Percentiles rank a stretch among this genome's conserved stretches.
Conservation (phyloP, 345 rosid genomes). For the Melaleuca quinquenervia region DNA sequence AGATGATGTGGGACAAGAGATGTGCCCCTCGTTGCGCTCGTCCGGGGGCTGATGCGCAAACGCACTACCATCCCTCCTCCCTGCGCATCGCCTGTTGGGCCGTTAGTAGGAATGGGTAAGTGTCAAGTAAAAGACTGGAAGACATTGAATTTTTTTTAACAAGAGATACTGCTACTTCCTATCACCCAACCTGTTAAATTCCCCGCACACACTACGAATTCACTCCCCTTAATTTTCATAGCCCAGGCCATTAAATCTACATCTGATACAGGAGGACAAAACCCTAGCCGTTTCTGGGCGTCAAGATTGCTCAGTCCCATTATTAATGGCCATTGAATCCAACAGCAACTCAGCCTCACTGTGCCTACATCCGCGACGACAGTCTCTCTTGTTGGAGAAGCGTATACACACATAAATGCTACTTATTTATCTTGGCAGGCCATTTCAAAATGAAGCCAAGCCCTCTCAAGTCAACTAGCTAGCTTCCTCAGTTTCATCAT, state of each 20-base stretch:
- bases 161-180: not conserved
- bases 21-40: no score
- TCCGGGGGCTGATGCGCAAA: no score
- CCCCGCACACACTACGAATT: not conserved
- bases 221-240: not conserved
- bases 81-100: no score
- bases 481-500: not conserved
- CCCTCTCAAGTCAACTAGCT: not conserved
- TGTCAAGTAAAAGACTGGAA: not conserved
- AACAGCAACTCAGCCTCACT: not conserved
- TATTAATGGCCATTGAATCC: constrained; percentile 8
- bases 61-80: no score
- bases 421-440: not conserved
- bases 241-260: not conserved
- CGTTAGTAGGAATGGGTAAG: not conserved
- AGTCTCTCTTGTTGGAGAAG: not conserved
- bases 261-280: not conserved
- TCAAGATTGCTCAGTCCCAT: constrained; percentile 6
- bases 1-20: no score
- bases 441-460: not conserved
- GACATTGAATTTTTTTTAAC: not conserved
- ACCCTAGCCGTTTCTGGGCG: constrained; percentile 8
- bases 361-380: not conserved
- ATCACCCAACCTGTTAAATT: not conserved
- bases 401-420: not conserved